Conservation (phyloP, 2,329 filamentous ascomycete genomes). For the Colletotrichum sidae region DNA sequence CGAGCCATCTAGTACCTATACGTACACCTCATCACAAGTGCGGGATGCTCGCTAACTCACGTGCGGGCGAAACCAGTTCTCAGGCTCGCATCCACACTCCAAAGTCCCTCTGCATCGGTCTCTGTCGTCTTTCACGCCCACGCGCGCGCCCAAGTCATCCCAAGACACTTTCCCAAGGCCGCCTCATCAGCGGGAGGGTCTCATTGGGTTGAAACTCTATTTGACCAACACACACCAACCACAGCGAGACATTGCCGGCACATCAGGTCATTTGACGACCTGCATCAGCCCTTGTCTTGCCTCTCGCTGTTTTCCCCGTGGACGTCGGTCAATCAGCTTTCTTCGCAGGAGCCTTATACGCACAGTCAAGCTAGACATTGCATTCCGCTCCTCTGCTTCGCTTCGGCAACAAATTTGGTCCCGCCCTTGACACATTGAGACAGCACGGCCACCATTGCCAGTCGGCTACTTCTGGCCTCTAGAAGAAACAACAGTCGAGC, state of each 20-base stretch:
- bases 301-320: neutral
- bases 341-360: neutral
- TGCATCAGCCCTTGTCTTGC: conserved; percentile 28
- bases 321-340: neutral
- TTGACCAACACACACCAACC: conserved; percentile 17
- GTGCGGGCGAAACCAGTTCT: no score
- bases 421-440: neutral
- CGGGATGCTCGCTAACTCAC: no score
- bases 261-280: conserved; percentile 34
- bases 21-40: no score
- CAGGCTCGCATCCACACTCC: no score
- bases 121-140: no score
- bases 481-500: no score
- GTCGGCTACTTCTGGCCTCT: no score
- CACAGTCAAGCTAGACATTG: no score
- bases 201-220: conserved; percentile 36
- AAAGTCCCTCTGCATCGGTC: no score
- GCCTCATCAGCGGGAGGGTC: conserved; percentile 29
- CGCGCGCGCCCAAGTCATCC: neutral
- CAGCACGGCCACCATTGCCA: neutral
- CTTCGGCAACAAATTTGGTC: neutral
- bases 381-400: neutral
- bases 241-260: conserved; percentile 25
- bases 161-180: conserved; percentile 8
- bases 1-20: no score